Evolutionary conservation across 2,329 filamentous ascomycete genomes (phyloP), one percentile per base, ranked within the genome.

Genomic region (Thermoascus crustaceus): DNA sequence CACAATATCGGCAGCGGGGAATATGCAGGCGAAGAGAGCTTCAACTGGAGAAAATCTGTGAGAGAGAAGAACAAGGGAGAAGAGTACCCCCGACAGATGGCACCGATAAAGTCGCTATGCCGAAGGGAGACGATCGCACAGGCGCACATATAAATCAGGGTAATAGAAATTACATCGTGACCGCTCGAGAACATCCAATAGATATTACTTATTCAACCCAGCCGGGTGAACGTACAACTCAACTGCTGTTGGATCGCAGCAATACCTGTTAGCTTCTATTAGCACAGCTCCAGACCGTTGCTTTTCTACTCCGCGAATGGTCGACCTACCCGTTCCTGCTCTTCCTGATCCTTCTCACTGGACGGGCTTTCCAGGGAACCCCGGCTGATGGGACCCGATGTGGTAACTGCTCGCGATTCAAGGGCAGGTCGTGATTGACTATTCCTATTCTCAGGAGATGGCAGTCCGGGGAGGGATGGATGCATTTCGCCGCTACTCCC

Each of bases 351-450:
- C 39, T 73, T 75, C 34, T 80, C 63, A 34, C 81, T 63, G 19
- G 72, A 68, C 17, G 82, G 80, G 56, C 78, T 85, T 35, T 78
- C 77, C 37, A 73, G 58, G 43, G 69, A 75, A 11, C 71, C 69
- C 31, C 63, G 63, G 31, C 61, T 67, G 38, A 78, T 62, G 7
- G 73, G 69, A 32, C 80, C 81, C 29, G 74, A 72, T 38, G 78
- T 79, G n/a, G 83, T 87, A 48, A 80, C 75, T 10, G 84, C 74
- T 41, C 84, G 72, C 32, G 71, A 64, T 47, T 83, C 67, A 42
- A 78, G 53, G n/a, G 61, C 56, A 24, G 78, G 78, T 38, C 78
- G 66, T n/a, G n/a, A n/a, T n/a, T n/a, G n/a, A 47, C 55, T 64
- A 57, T 52, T 67, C 55, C 62, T 53, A 31, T 53, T 54, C 21